Percentiles rank a stretch among this genome's conserved stretches.
phyloP scores from a whole-genome alignment of 345 rosid species.

The Heritiera littoralis region DNA sequence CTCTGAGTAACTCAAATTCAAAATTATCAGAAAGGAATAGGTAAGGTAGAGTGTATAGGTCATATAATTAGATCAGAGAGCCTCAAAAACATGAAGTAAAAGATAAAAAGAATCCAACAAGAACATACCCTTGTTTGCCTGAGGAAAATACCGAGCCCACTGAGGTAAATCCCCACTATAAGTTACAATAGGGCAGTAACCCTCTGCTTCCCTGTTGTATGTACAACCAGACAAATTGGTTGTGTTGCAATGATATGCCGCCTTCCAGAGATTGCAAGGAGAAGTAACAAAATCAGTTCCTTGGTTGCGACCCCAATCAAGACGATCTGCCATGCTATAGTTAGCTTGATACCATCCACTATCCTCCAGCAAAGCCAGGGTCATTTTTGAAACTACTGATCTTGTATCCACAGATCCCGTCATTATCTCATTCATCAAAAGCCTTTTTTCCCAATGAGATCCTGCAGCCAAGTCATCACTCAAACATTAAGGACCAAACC shows the following conservation, averaged over 20 bases:
- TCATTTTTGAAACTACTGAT: slow-evolving; percentile 98
- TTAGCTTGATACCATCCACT: slow-evolving; percentile 99
- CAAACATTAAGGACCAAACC: slow-evolving; percentile 14
- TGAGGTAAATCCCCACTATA: slow-evolving; percentile 90
- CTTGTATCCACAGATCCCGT: slow-evolving; percentile 98
- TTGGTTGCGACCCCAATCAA: slow-evolving; percentile 97
- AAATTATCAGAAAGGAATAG: not conserved
- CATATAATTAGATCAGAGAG: not conserved
- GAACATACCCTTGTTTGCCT: slow-evolving; percentile 83
- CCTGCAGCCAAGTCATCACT: slow-evolving; percentile 44
- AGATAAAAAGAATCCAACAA: not conserved
- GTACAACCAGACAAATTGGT: slow-evolving; percentile 96
- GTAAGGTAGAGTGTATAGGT: not conserved
- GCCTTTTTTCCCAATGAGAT: slow-evolving; percentile 99
- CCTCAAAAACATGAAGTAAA: not conserved
- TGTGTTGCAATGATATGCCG: slow-evolving; percentile 92
- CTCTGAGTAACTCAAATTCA: not conserved
- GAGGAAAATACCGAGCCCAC: slow-evolving; percentile 98
- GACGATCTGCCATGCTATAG: slow-evolving; percentile 95
- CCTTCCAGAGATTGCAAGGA: slow-evolving; percentile 96
- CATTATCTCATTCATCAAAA: slow-evolving; percentile 99
- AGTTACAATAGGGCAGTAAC: slow-evolving; percentile 95
- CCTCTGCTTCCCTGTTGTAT: slow-evolving; percentile 98
- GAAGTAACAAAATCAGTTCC: slow-evolving; percentile 91
- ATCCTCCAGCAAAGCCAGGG: slow-evolving; percentile 90